Percentiles rank a stretch among this genome's conserved stretches.
Evolutionary conservation across 148 eudicot genomes (phyloP).

Genomic region (Rhododendron henanense): DNA sequence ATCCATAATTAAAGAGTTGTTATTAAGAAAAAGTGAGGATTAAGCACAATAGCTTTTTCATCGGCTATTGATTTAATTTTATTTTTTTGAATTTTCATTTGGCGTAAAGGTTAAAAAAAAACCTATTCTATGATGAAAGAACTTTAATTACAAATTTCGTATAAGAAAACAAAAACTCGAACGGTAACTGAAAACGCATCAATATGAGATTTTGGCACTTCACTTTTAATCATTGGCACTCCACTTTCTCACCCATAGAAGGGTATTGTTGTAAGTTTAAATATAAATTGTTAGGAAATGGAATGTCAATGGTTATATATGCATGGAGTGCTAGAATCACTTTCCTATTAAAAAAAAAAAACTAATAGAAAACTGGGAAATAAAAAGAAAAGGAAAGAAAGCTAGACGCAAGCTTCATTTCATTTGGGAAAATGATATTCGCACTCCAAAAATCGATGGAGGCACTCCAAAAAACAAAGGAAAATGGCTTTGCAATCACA

Average conservation of each 20-base stretch:
- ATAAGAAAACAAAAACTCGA: background rate
- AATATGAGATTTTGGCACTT: background rate
- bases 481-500: no score
- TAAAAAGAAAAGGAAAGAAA: background rate
- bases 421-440: background rate
- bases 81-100: background rate
- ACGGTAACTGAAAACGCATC: background rate
- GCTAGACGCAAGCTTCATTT: background rate
- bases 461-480: no score
- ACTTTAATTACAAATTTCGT: background rate
- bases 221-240: no score
- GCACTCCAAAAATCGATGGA: no score
- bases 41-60: background rate
- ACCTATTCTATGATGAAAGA: background rate
- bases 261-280: no score
- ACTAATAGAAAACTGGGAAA: background rate
- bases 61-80: background rate
- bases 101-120: background rate
- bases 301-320: no score
- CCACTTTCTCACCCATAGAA: no score
- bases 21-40: background rate
- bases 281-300: no score
- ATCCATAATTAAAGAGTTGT: background rate
- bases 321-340: no score
- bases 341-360: no score